These are phyloP conservation scores for Pholiota adiposa DNA, from an alignment of 1,284 basidiomycete genomes.

Conservation along the genomic window DNA sequence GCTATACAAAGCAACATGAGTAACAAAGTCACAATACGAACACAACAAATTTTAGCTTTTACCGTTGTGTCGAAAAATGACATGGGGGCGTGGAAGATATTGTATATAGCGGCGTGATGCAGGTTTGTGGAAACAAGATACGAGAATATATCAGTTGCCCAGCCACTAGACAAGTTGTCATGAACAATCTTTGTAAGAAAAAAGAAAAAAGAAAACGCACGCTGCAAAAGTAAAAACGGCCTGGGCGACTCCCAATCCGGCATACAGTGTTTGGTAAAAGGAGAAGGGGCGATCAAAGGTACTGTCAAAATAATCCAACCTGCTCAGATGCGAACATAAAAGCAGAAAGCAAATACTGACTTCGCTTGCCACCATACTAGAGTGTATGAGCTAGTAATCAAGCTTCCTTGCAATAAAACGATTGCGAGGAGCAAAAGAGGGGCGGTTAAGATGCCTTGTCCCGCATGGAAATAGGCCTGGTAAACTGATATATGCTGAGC, in stretches of 20 bases:
- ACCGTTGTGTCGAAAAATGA: slow-evolving; percentile 72
- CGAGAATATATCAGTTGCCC: slow-evolving; percentile 58
- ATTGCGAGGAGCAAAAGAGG: slow-evolving; percentile 63
- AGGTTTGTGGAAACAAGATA: slow-evolving; percentile 63
- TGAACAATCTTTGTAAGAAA: slow-evolving; percentile 9
- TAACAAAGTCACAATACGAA: neutral
- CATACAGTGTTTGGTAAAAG: slow-evolving; percentile 79
- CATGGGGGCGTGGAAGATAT: slow-evolving; percentile 72
- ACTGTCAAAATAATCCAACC: no score
- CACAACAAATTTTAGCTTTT: slow-evolving; percentile 21
- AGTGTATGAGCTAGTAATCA: slow-evolving; percentile 59
- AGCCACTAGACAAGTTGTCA: slow-evolving; percentile 45
- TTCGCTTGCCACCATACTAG: slow-evolving; percentile 78
- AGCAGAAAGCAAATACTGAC: slow-evolving; percentile 35
- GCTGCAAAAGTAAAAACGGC: slow-evolving; percentile 67
- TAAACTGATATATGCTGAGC: slow-evolving; percentile 54
- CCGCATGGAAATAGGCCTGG: slow-evolving; percentile 67
- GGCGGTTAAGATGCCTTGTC: slow-evolving; percentile 57
- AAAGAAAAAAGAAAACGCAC: slow-evolving; percentile 38
- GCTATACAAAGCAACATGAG: slow-evolving; percentile 35
- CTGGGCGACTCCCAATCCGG: slow-evolving; percentile 61
- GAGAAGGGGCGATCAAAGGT: slow-evolving; percentile 52
- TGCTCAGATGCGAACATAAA: neutral
- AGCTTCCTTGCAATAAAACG: slow-evolving; percentile 66
- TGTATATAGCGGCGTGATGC: slow-evolving; percentile 55